Conservation (phyloP, 345 rosid species). For the Citrus maxima region DNA sequence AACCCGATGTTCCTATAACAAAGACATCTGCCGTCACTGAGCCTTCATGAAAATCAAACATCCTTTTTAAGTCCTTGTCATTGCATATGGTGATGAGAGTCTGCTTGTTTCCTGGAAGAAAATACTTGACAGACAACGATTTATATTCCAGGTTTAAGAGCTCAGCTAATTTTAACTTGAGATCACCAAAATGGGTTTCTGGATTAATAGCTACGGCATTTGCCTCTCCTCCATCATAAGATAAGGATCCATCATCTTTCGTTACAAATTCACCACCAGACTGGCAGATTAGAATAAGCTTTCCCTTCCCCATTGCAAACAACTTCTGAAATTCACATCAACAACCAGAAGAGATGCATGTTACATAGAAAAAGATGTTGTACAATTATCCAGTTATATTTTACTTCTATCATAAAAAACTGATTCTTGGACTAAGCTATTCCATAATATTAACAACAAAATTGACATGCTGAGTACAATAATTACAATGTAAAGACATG, state of each 20-base stretch:
- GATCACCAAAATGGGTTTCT: conserved; percentile 64
- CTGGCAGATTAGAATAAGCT: conserved; percentile 89
- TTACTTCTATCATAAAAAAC: neutral
- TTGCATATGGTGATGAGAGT: conserved; percentile 66
- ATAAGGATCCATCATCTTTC: conserved; percentile 61
- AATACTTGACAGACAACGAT: conserved; percentile 78
- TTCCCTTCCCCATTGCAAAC: conserved; percentile 64
- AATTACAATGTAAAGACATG: neutral
- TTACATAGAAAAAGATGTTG: neutral
- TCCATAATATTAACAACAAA: neutral
- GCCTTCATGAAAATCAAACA: conserved; percentile 65
- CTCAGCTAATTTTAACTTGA: conserved; percentile 72
- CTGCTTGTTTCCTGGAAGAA: conserved; percentile 75
- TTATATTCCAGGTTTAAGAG: conserved; percentile 57
- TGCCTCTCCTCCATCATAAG: conserved; percentile 82
- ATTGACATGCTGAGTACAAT: neutral
- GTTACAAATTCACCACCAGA: conserved; percentile 70
- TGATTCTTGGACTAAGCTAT: neutral
- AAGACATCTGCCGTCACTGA: conserved; percentile 79
- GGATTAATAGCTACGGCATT: conserved; percentile 66
- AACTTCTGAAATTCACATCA: conserved; percentile 20
- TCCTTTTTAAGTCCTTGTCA: conserved; percentile 76
- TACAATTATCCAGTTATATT: neutral
- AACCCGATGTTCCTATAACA: conserved; percentile 58
- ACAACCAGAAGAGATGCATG: neutral